Base-by-base conservation (phyloP, 495 filamentous ascomycete species). In the Podospora pseudocomata region DNA sequence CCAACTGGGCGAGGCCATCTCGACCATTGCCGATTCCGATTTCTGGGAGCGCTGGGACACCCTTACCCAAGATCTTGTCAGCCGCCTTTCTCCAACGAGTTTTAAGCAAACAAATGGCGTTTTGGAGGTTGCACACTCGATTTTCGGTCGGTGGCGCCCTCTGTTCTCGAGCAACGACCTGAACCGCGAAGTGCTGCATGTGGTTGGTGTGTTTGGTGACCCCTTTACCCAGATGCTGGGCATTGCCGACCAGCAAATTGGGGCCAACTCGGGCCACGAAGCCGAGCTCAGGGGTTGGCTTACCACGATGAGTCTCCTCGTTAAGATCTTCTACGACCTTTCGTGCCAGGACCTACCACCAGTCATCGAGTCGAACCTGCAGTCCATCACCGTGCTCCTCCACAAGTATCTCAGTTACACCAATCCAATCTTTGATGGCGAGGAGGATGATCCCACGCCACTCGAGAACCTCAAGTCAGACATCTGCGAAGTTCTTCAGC, bases 41-140 rank as follows among this genome's bases (percentile, higher is more conserved):
- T 99, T 99, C 80, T 98, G 90, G 90, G 83, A 89, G 77, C 85
- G 91, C 73, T 99, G 96, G 96, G 91, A 97, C 74, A 96, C 93
- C 44, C 83, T 99, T 67, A 90, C 94, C 28, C 26, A 70, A 87
- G 94, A 99, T 77, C 88, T 99, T 65, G 93, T 97, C 64, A 91
- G 90, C 19, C 90, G 93, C 56, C 84, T 98, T 20, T 90, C 91
- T 15, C 84, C 87, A 5, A 86, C 88, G 68, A 90, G 97, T 75
- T 85, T 87, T 67, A 85, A 87, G 69, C 84, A 89, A 73, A 98
- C 97, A 78, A 94, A 92, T 76, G 96, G 96, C 68, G 93, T 99
- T 13, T 82, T 99, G 66, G 91, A 94, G 79, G 96, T 99, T 56
- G 96, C 96, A 58, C 96, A 99, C 80, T 97, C 94, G 5, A 97